phyloP scores from a whole-genome alignment of 108 stramenopile genomes.

The Skeletonema marinoi region DNA sequence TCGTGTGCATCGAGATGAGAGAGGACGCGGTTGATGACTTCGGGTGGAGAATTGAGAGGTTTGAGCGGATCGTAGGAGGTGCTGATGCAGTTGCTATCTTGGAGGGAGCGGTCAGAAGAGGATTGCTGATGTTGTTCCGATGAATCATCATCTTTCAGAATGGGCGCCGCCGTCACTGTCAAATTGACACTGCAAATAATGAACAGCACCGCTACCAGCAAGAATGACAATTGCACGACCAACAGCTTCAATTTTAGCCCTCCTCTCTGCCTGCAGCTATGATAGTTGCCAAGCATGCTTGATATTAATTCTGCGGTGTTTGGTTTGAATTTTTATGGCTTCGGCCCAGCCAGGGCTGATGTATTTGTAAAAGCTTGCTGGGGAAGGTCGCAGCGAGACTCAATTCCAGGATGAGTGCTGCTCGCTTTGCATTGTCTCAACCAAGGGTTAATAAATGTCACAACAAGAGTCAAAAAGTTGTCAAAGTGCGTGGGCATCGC shows the following conservation, averaged over 20 bases:
- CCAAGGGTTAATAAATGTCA: no score
- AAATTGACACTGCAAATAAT: neutral
- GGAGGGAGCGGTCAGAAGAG: neutral
- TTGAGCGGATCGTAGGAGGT: neutral
- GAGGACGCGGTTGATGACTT: neutral
- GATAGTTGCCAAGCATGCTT: neutral
- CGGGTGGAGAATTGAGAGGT: slow-evolving; percentile 1
- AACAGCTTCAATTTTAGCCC: neutral
- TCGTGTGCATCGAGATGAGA: neutral
- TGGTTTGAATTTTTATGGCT: no score
- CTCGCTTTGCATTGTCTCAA: no score
- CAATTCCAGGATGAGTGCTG: no score
- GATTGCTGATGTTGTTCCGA: neutral
- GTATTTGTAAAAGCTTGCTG: no score
- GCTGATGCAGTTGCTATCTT: neutral
- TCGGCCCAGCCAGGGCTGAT: no score
- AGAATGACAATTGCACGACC: neutral
- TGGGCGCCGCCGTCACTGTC: neutral
- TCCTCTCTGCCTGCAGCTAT: neutral
- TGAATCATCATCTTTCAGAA: neutral
- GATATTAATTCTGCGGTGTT: neutral
- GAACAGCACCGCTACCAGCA: neutral
- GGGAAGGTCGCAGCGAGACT: no score
- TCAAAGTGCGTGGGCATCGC: no score
- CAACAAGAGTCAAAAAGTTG: no score